phyloP scores from a whole-genome alignment of 257 asterid genomes.

The Jacaranda mimosifolia region DNA sequence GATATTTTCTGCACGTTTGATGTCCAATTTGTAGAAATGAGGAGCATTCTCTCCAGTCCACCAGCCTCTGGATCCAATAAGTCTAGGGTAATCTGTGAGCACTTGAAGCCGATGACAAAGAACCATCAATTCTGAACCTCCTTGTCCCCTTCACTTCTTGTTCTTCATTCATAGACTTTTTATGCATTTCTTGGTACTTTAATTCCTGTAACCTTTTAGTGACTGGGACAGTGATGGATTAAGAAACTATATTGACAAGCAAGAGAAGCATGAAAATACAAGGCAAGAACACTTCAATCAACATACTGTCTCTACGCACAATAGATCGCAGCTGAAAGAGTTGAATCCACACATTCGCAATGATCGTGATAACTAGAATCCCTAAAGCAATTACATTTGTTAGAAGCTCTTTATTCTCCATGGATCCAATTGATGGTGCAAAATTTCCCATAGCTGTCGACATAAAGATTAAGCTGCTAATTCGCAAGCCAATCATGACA shows the following conservation, averaged over 20 bases:
- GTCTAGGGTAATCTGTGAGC: constrained; percentile 1
- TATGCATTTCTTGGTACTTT: constrained; percentile 23
- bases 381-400: constrained; percentile 25
- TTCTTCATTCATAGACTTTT: not conserved
- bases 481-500: not conserved
- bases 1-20: constrained; percentile 24
- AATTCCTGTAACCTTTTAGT: constrained; percentile 10
- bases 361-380: constrained; percentile 21
- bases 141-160: not conserved
- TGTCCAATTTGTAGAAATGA: not conserved
- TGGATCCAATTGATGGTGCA: constrained; percentile 23
- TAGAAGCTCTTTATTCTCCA: not conserved
- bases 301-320: too few relatives aligned
- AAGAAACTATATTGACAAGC: not conserved
- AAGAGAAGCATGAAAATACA: not conserved
- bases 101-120: not conserved
- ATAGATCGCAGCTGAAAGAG: too few relatives aligned
- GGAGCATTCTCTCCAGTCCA: constrained; percentile 38
- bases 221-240: constrained; percentile 11
- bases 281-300: not conserved
- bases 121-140: not conserved
- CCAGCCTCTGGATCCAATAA: constrained; percentile 39
- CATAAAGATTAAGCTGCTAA: constrained; percentile 9
- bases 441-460: constrained; percentile 7
- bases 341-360: not conserved